Conservation (phyloP, 2,329 filamentous ascomycete species). For the Rhynchosporium agropyri region DNA sequence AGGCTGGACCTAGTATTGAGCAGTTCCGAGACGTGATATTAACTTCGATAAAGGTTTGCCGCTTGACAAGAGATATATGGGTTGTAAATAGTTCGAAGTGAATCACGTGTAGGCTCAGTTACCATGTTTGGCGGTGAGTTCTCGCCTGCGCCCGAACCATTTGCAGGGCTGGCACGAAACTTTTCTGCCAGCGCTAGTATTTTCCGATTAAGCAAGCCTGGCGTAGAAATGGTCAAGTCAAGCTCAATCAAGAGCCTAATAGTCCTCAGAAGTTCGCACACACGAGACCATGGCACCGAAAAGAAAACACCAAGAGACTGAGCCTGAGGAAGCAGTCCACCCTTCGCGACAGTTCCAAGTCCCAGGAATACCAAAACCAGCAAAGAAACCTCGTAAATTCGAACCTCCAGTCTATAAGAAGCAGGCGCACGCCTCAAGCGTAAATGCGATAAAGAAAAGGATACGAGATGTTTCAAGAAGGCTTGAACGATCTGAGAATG, state of each 20-base stretch:
- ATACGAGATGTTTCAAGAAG: constrained; percentile 70
- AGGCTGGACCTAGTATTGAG: not conserved
- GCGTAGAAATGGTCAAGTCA: constrained; percentile 5
- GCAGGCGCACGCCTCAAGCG: constrained; percentile 41
- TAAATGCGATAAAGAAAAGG: constrained; percentile 70
- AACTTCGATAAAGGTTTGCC: not conserved
- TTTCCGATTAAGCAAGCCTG: not conserved
- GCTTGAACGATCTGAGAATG: constrained; percentile 60
- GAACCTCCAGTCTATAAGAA: constrained; percentile 38
- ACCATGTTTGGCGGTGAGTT: not conserved
- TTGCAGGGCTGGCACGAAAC: too few relatives aligned
- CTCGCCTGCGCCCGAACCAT: not conserved
- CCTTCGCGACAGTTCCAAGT: constrained; percentile 41
- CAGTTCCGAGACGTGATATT: not conserved
- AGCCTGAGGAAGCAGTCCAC: constrained; percentile 37
- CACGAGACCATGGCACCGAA: constrained; percentile 39
- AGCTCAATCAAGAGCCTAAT: not conserved
- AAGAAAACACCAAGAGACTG: constrained; percentile 35
- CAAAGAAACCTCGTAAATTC: constrained; percentile 40
- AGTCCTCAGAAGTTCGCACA: not conserved
- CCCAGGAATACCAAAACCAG: constrained; percentile 37
- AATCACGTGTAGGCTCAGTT: constrained; percentile 7
- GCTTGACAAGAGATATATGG: not conserved
- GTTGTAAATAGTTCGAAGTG: not conserved
- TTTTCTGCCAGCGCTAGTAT: constrained; percentile 2